Evolutionary conservation across 768 basidiomycete species (phyloP).

Genomic region (Termitomyces sp.): DNA sequence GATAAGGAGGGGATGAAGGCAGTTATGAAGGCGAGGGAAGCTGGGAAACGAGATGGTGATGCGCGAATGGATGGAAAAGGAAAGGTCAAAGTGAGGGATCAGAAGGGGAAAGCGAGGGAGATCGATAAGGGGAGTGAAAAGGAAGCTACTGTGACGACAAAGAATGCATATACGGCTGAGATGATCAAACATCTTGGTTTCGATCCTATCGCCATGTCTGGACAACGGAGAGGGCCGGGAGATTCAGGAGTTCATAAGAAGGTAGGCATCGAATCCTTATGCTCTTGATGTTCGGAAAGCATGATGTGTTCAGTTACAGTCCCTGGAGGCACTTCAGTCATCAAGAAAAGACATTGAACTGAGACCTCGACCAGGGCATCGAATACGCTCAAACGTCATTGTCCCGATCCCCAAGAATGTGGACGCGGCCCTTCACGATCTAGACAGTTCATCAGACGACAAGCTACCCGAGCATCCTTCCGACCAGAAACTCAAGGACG

Average conservation of each 20-base stretch:
- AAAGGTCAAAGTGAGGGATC: constrained; percentile 19
- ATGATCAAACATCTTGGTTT: constrained; percentile 76
- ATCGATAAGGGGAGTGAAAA: constrained; percentile 9
- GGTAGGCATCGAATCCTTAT: constrained; percentile 33
- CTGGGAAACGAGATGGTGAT: constrained; percentile 20
- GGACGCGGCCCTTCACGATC: constrained; percentile 11
- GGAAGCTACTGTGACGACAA: constrained; percentile 21
- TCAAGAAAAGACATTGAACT: constrained; percentile 53
- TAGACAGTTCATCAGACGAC: constrained; percentile 26
- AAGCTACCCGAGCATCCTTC: constrained; percentile 20
- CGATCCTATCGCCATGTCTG: constrained; percentile 64
- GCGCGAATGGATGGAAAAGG: constrained; percentile 15
- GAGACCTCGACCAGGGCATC: constrained; percentile 61
- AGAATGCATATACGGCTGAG: constrained; percentile 59
- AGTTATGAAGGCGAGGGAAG: constrained; percentile 59
- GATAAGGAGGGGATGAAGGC: constrained; percentile 69
- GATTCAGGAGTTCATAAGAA: constrained; percentile 50
- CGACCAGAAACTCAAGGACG: constrained; percentile 12
- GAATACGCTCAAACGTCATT: constrained; percentile 58
- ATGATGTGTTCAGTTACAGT: constrained; percentile 14
- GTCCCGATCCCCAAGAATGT: background rate
- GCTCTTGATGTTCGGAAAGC: constrained; percentile 1
- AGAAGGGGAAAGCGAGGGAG: constrained; percentile 17
- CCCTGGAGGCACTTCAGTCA: constrained; percentile 48
- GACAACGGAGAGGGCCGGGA: constrained; percentile 35